Evolutionary conservation across 176 grass and related monocot species (phyloP).

Genomic region (Musa itinerans): DNA sequence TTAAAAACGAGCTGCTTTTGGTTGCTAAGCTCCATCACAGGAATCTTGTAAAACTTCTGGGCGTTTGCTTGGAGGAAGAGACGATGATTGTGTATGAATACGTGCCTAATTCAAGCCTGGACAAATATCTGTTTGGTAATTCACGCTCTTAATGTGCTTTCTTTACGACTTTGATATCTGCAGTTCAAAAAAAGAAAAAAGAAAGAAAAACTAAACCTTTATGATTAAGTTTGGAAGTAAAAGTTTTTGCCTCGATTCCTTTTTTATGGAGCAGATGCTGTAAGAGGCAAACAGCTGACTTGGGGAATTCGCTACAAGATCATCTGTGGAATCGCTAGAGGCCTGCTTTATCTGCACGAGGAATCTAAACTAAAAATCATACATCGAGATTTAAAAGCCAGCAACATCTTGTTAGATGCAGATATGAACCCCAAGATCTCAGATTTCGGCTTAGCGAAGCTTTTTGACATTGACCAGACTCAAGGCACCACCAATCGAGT

Average conservation of each 20-base stretch:
- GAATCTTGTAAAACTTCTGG: constrained; percentile 29
- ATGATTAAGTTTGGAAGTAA: no score
- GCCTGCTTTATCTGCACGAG: constrained; percentile 47
- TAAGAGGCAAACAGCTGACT: background rate
- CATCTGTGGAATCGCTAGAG: constrained; percentile 36
- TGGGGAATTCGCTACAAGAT: constrained; percentile 28
- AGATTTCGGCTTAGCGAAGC: background rate
- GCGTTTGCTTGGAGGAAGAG: constrained; percentile 24
- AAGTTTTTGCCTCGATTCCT: background rate
- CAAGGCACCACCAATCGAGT: background rate
- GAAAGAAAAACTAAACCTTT: no score
- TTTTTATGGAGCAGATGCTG: constrained; percentile 8
- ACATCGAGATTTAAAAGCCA: constrained; percentile 44
- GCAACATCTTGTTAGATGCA: constrained; percentile 13
- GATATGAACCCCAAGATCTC: background rate
- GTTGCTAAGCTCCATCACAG: constrained; percentile 25
- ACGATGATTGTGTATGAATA: constrained; percentile 52
- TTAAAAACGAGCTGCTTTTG: constrained; percentile 6
- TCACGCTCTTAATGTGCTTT: background rate
- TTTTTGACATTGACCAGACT: background rate
- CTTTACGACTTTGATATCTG: no score
- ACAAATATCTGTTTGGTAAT: constrained; percentile 63
- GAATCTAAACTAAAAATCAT: constrained; percentile 39
- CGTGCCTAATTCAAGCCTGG: constrained; percentile 78
- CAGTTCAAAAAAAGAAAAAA: no score